Base-by-base conservation (phyloP, 805 yeast species). In the Saccharomycopsis microspora region DNA sequence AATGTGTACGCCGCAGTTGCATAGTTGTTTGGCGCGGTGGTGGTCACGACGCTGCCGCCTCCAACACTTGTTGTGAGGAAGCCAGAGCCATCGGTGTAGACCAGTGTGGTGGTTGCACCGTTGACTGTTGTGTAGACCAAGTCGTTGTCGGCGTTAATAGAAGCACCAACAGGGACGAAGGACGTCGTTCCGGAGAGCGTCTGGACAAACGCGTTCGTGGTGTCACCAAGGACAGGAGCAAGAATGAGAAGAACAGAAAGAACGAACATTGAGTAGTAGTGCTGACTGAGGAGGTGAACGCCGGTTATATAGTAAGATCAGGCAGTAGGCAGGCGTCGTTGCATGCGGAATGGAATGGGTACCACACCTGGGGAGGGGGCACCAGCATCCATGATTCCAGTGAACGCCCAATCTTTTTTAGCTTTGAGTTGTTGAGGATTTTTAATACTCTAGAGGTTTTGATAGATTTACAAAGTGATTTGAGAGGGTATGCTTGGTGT, bases 1-100 rank as follows among this genome's bases (percentile, higher is more conserved):
- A n/a, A 30, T 5, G 52, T 48, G 39, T 38, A 48, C 10, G 44
- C 31, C 10, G 41, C 47, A 35, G 34, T 31, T 10, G 38, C 52
- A 33, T n/a, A 28, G 41, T 48, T 48, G 38, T 41, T 41, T 19
- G 32, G 42, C 6, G 54, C 54, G 28, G 54, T 51, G 41, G 54
- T 51, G n/a, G 46, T 43, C 11, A 43, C 39, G 9, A 11, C 49
- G n/a, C 38, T 32, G n/a, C 54, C 54, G 3, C 54, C 52, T 5
- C 43, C 40, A 38, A 42, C 29, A 27, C 35, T 34, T n/a, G 47
- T 48, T 11, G 49, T 51, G n/a, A 48, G 27, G 33, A 34, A 51
- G 8, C 52, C 54, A 3, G 44, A 4, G n/a, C n/a, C 32, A 34
- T 47, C 36, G 42, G 49, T 45, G 39, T 5, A 48, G 8, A 46